These are phyloP conservation scores for Cercospora sp. DNA, from an alignment of 2,329 filamentous ascomycete species.

Conservation along the genomic window DNA sequence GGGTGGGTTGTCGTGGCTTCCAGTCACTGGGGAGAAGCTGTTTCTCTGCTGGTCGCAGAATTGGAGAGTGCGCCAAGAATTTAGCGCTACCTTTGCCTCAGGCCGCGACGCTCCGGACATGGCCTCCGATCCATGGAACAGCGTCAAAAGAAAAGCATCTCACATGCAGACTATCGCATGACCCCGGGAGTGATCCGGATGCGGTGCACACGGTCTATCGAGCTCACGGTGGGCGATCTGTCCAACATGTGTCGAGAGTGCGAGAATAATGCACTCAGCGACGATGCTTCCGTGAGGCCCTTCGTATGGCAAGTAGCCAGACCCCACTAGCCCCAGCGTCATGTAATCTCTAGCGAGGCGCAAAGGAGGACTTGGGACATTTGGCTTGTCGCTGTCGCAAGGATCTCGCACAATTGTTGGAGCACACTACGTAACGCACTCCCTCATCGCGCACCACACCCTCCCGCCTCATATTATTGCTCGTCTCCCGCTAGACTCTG, in stretches of 20 bases:
- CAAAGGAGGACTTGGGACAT: slow-evolving; percentile 13
- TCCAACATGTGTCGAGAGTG: neutral
- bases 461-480: slow-evolving; percentile 14
- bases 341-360: slow-evolving; percentile 4
- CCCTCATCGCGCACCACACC: slow-evolving; percentile 8
- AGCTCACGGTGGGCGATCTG: neutral
- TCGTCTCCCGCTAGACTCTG: neutral
- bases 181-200: slow-evolving; percentile 1
- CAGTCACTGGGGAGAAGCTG: neutral
- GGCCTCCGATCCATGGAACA: neutral
- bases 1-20: slow-evolving; percentile 8
- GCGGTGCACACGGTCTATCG: neutral
- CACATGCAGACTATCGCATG: neutral
- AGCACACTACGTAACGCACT: slow-evolving; percentile 14
- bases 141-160: neutral
- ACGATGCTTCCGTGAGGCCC: neutral
- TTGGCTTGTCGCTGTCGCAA: slow-evolving; percentile 5
- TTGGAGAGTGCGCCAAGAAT: slow-evolving; percentile 1
- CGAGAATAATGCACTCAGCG: neutral
- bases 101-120: neutral
- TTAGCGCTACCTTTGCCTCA: neutral
- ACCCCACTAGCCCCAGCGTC: slow-evolving; percentile 5
- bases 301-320: neutral
- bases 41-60: slow-evolving; percentile 2
- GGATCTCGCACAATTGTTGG: slow-evolving; percentile 8